phyloP scores from a whole-genome alignment of 768 basidiomycete species.

The Suillus subaureus region DNA sequence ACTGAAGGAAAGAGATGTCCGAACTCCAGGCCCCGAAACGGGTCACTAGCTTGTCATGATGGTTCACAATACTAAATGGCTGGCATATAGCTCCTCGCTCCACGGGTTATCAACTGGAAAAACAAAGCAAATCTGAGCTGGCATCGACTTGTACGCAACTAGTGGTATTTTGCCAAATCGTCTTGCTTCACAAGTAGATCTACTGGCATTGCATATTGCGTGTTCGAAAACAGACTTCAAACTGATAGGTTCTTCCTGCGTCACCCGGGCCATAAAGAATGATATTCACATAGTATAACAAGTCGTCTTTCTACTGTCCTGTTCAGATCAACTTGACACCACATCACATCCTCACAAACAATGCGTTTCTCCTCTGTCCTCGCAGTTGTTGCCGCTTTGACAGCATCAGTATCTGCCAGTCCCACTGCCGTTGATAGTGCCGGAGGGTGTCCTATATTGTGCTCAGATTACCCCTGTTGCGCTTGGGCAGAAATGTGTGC shows the following conservation, averaged over 20 bases:
- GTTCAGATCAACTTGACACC: neutral
- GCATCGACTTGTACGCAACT: too few species aligned
- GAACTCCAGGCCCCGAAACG: neutral
- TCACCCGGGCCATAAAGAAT: neutral
- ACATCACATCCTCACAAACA: neutral
- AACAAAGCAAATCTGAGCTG: too few species aligned
- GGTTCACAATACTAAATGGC: too few species aligned
- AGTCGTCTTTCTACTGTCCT: neutral
- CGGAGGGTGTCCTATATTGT: neutral
- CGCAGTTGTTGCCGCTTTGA: neutral
- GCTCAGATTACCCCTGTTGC: fast-evolving
- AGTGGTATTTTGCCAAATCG: too few species aligned
- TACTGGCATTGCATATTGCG: neutral
- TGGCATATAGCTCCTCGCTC: too few species aligned
- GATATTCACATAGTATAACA: neutral
- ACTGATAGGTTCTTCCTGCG: neutral
- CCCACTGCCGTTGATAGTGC: too few species aligned
- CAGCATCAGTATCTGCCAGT: neutral
- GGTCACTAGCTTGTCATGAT: neutral
- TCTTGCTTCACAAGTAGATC: too few species aligned
- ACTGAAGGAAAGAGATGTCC: too few species aligned
- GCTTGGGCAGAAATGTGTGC: neutral
- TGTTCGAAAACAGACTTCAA: neutral
- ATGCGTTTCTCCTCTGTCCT: neutral
- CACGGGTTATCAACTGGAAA: too few species aligned